Base-by-base conservation (phyloP, 202 grass and related monocot species). In the Zoysia matrella region DNA sequence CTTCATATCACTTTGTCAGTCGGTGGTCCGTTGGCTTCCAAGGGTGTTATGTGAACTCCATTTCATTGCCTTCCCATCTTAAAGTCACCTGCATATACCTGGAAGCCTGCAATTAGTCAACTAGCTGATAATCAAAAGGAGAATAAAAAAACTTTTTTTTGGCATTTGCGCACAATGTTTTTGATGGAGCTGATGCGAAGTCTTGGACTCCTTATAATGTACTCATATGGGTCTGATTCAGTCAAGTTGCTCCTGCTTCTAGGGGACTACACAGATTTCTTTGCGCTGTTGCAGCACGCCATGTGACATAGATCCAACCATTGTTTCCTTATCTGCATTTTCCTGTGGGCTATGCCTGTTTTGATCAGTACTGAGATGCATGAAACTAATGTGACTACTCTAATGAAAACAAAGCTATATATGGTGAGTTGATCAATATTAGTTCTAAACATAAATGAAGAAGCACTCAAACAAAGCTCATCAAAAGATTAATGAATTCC, bases 1-100 rank as follows among this genome's bases (percentile, higher is more conserved):
- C 52, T 57, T 87, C 73, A 77, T 47, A 65, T 46, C 50, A 47
- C 54, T 47, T 74, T 7, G 8, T 70, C 41, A 62, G 39, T 14
- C 7, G 2, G 50, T 3, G n/a, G 52, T 67, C n/a, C 60, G 53
- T 60, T 78, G 71, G 60, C 60, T 65, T 43, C 65, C 65, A 8
- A 52, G 60, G 60, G 73, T 78, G 49, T 72, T 45, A 67, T 74
- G 68, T 83, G 74, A 61, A 16, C 69, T 79, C 60, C 36, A 68
- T 54, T 83, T 69, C 46, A 8, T 42, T 22, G 56, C 41, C 63
- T 58, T 71, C 78, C 16, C 16, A 72, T 43, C 48, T 45, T 57
- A 47, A 79, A 8, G 6, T 68, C 53, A 46, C 60, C 14, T 77
- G 22, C 6, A 83, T 69, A 10, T 43, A 67, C 15, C 67, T 51